Conservation (phyloP, 345 rosid genomes). For the Noccaea bulbosa region DNA sequence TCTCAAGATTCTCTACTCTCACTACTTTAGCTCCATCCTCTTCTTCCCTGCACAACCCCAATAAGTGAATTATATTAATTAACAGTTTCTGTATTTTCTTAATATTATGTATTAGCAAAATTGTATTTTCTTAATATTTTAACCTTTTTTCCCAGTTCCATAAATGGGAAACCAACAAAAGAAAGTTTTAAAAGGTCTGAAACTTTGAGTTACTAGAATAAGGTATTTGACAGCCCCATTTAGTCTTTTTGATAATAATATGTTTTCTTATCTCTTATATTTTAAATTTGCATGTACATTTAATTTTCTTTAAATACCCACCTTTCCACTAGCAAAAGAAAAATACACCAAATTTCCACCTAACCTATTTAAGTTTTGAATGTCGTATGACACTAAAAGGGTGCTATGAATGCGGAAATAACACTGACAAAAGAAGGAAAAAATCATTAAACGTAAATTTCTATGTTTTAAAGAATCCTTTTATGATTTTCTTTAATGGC, state of each 20-base stretch:
- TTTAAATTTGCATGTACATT: conserved; percentile 1
- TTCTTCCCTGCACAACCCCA: conserved; percentile 56
- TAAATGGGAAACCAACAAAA: not conserved
- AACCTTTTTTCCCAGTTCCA: not conserved
- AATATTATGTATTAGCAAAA: not conserved
- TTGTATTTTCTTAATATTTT: not conserved
- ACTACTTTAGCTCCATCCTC: conserved; percentile 88
- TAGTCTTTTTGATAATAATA: conserved; percentile 8
- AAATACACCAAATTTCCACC: conserved; percentile 12
- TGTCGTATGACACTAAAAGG: not conserved
- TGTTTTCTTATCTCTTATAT: conserved; percentile 21
- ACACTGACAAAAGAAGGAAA: not conserved
- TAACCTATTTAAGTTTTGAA: conserved; percentile 24
- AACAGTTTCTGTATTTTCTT: not conserved
- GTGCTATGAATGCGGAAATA: not conserved
- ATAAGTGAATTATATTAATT: not conserved
- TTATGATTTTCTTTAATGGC: conserved; percentile 5
- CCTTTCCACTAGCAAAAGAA: conserved; percentile 4
- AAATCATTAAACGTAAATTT: not conserved
- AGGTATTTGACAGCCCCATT: conserved; percentile 26
- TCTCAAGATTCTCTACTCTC: conserved; percentile 83
- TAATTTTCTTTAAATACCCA: not conserved
- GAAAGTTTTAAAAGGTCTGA: conserved; percentile 1
- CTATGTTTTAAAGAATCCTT: not conserved
- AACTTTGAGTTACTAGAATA: conserved; percentile 30